These are phyloP conservation scores for Phlyctochytrium planicorne DNA, from an alignment of 192 early-diverging fungal genomes.

Conservation along the genomic window DNA sequence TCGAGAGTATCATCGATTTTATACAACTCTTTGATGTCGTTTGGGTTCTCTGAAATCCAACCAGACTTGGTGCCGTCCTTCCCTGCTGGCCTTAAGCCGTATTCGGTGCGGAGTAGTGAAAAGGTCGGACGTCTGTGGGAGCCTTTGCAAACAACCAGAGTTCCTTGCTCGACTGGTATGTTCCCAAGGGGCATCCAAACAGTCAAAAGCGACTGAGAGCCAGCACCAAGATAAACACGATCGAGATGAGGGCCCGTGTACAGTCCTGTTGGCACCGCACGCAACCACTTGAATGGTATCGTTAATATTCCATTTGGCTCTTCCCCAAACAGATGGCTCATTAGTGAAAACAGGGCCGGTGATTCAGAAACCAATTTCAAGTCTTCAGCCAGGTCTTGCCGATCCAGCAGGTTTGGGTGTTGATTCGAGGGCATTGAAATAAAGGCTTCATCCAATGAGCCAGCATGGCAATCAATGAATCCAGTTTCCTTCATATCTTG, in stretches of 20 bases:
- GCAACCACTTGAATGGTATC: constrained; percentile 37
- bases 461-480: too few relatives aligned
- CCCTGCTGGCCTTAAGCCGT: constrained; percentile 26
- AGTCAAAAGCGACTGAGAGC: constrained; percentile 29
- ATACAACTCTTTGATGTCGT: constrained; percentile 25
- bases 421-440: neutral
- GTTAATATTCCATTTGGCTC: constrained; percentile 29
- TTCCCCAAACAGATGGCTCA: constrained; percentile 4
- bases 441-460: neutral
- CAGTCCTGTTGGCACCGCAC: constrained; percentile 36
- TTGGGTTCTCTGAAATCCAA: constrained; percentile 33
- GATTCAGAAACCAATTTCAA: too few relatives aligned
- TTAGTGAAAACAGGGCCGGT: too few relatives aligned
- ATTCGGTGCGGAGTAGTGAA: constrained; percentile 4
- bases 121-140: constrained; percentile 30
- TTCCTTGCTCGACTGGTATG: constrained; percentile 22
- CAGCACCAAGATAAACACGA: constrained; percentile 36
- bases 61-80: constrained; percentile 39
- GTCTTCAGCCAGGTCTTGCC: constrained; percentile 26
- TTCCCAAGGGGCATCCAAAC: constrained; percentile 43
- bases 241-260: constrained; percentile 47
- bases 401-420: constrained; percentile 21
- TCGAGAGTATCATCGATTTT: constrained; percentile 12
- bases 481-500: constrained; percentile 3
- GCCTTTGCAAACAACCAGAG: constrained; percentile 28